Evolutionary conservation across 768 basidiomycete genomes (phyloP).

Genomic region (Lactarius hatsudake): DNA sequence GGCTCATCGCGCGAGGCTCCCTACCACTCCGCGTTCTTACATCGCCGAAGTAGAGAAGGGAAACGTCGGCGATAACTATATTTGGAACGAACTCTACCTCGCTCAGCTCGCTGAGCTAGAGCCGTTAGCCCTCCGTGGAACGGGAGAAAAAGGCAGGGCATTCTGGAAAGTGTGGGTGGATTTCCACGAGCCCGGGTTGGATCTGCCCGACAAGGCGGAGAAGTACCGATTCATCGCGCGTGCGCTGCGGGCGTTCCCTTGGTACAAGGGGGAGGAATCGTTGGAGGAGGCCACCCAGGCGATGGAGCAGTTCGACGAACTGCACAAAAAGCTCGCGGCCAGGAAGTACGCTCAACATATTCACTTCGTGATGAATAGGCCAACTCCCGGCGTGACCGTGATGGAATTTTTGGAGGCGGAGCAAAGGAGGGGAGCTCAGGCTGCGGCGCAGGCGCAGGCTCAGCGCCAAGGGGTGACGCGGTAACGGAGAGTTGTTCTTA

Average conservation of each 20-base stretch:
- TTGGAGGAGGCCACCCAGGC: neutral
- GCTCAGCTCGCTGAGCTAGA: neutral
- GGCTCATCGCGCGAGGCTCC: neutral
- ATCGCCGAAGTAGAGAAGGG: neutral
- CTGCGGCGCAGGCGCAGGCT: neutral
- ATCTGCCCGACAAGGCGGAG: neutral
- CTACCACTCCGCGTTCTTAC: neutral
- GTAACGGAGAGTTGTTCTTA: neutral
- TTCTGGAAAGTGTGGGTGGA: slow-evolving; percentile 8
- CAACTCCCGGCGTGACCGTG: neutral
- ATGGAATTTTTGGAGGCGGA: neutral
- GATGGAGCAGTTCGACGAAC: neutral
- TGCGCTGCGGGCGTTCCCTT: neutral
- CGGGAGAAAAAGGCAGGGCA: neutral
- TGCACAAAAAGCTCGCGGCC: neutral
- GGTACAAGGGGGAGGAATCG: slow-evolving; percentile 3
- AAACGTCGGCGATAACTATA: neutral
- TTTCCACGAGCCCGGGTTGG: slow-evolving; percentile 1
- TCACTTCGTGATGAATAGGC: neutral
- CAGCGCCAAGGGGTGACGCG: neutral
- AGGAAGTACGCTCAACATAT: neutral
- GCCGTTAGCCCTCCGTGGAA: neutral
- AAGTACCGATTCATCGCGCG: neutral
- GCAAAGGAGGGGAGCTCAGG: neutral
- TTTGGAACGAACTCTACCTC: neutral